A percentile compares a stretch with the other conserved stretches of the same genome.
Evolutionary conservation across 768 basidiomycete genomes (phyloP).

Genomic region (Solioccasus polychromus): DNA sequence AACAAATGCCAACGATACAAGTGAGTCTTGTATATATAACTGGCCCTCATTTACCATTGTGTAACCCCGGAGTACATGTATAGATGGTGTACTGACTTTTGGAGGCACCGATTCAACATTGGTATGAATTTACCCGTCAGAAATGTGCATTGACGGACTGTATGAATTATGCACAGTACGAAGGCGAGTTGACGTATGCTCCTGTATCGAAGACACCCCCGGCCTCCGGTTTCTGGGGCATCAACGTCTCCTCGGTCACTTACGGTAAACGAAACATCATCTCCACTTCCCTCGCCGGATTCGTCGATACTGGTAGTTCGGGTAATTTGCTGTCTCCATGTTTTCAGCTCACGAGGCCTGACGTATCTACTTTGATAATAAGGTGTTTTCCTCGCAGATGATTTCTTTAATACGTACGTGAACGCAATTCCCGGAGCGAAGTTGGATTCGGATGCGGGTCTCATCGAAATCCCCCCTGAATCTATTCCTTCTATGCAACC

Average conservation of each 20-base stretch:
- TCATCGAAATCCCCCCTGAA: conserved; percentile 15
- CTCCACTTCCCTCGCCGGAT: conserved; percentile 21
- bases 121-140: conserved; percentile 9
- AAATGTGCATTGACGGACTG: not conserved
- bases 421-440: conserved; percentile 14
- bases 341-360: not conserved
- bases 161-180: conserved; percentile 11
- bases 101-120: conserved; percentile 19
- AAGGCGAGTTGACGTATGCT: conserved; percentile 20
- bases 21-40: conserved; percentile 1
- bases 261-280: conserved; percentile 17
- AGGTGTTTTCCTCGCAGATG: conserved; percentile 23
- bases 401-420: conserved; percentile 19
- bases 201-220: conserved; percentile 27
- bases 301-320: conserved; percentile 31
- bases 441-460: not conserved
- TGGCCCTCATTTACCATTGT: no score
- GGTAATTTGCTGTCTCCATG: conserved; percentile 12
- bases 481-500: conserved; percentile 15
- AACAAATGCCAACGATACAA: conserved; percentile 13
- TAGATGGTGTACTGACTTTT: conserved; percentile 28
- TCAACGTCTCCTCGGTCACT: conserved; percentile 20
- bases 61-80: not conserved
- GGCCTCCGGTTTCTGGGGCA: conserved; percentile 27
- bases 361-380: not conserved